Percentiles rank a stretch among this genome's conserved stretches.
Conservation (phyloP, 1,284 basidiomycete genomes). For the Ustanciosporium gigantosporum region DNA sequence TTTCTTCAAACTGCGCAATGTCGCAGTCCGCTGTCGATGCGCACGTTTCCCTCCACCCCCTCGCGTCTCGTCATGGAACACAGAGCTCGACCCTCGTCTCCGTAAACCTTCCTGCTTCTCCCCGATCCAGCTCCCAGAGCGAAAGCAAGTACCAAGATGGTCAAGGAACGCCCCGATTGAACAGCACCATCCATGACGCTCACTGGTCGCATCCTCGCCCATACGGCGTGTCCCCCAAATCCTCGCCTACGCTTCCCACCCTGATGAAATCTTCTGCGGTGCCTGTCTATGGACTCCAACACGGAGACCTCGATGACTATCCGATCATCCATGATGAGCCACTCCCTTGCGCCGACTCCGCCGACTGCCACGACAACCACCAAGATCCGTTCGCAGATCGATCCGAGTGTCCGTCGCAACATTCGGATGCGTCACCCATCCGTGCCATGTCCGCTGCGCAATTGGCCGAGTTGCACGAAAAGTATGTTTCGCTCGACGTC, state of each 20-base stretch:
- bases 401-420: too few relatives aligned
- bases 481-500: constrained; percentile 47
- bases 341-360: constrained; percentile 5
- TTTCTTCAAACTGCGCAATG: too few relatives aligned
- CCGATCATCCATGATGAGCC: constrained; percentile 34
- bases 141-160: constrained; percentile 10
- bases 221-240: too few relatives aligned
- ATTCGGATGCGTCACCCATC: constrained; percentile 36
- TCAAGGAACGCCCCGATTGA: constrained; percentile 12
- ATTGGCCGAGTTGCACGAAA: constrained; percentile 39
- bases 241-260: constrained; percentile 10
- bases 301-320: constrained; percentile 43
- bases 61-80: constrained; percentile 44
- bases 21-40: constrained; percentile 25
- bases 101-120: constrained; percentile 15
- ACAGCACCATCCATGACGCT: constrained; percentile 6
- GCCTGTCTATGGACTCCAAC: constrained; percentile 37
- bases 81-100: constrained; percentile 39
- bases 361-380: too few relatives aligned
- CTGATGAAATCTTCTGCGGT: too few relatives aligned
- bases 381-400: too few relatives aligned
- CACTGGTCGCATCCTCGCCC: constrained; percentile 5
- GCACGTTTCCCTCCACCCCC: constrained; percentile 47
- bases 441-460: constrained; percentile 50
- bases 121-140: too few relatives aligned